phyloP scores from a whole-genome alignment of 1,139 yeast species.

The Taiozyma onychis region DNA sequence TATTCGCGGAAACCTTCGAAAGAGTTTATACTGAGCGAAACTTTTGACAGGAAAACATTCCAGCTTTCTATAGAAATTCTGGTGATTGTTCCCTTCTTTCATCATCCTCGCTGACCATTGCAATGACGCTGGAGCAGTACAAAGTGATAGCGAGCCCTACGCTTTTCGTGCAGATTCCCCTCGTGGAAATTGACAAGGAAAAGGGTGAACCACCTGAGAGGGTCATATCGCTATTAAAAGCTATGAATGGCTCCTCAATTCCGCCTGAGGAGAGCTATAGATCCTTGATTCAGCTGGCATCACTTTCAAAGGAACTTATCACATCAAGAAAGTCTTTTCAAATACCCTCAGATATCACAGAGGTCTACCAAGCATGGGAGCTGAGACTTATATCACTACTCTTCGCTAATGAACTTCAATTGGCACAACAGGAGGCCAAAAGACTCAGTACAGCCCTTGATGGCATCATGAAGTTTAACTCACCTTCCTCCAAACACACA shows the following conservation, averaged over 20 bases:
- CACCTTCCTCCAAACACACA: background rate
- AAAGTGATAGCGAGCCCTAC: background rate
- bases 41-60: background rate
- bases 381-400: constrained; percentile 25
- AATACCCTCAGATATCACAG: background rate
- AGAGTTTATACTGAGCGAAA: background rate
- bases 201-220: background rate
- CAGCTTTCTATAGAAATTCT: background rate
- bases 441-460: constrained; percentile 17
- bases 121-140: background rate
- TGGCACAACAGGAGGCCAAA: constrained; percentile 24
- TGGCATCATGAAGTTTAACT: background rate
- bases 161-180: constrained; percentile 3
- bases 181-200: background rate
- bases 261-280: background rate
- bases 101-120: background rate
- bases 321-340: background rate
- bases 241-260: background rate
- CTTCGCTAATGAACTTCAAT: constrained; percentile 22
- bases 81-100: background rate
- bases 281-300: background rate
- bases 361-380: constrained; percentile 27
- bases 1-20: background rate
- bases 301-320: background rate
- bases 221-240: background rate